A percentile compares a stretch with the other conserved stretches of the same genome.
Evolutionary conservation across 441 rosid genomes (phyloP).

Genomic region (Adansonia rubrostipa): DNA sequence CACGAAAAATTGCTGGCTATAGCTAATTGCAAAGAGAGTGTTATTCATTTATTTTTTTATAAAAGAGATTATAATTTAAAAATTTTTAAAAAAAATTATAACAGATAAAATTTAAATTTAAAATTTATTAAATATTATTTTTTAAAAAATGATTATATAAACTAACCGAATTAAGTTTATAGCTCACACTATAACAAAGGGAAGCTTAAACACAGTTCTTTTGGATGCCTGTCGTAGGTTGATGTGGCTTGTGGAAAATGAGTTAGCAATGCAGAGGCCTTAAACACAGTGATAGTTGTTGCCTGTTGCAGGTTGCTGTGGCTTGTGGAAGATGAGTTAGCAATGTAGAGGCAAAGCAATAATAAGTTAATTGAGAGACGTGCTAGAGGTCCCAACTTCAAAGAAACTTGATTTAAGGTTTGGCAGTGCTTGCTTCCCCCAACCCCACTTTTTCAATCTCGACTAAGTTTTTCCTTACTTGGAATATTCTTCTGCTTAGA

Average conservation of each 20-base stretch:
- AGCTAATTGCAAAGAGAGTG: background rate
- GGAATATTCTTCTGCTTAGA: slow-evolving; percentile 40
- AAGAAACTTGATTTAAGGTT: background rate
- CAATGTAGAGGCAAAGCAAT: slow-evolving; percentile 19
- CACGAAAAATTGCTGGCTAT: background rate
- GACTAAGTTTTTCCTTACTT: slow-evolving; percentile 7
- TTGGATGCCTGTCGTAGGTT: background rate
- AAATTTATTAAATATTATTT: no score
- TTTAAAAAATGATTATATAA: no score
- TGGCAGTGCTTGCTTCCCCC: slow-evolving; percentile 17
- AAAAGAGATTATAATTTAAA: no score
- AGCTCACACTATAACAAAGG: background rate
- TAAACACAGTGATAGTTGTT: background rate
- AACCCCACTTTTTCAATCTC: slow-evolving; percentile 16
- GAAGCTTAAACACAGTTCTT: background rate
- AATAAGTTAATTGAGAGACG: slow-evolving; percentile 2
- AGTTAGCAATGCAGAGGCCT: slow-evolving; percentile 32
- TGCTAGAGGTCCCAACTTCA: slow-evolving; percentile 24
- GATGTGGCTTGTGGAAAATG: slow-evolving; percentile 48
- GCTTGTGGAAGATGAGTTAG: slow-evolving; percentile 50
- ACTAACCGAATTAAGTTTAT: no score
- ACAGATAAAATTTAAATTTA: no score
- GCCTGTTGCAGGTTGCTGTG: slow-evolving; percentile 24
- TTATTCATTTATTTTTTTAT: background rate
- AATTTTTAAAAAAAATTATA: no score